phyloP scores from a whole-genome alignment of 2,329 filamentous ascomycete species.

The Exophiala calicioides region DNA sequence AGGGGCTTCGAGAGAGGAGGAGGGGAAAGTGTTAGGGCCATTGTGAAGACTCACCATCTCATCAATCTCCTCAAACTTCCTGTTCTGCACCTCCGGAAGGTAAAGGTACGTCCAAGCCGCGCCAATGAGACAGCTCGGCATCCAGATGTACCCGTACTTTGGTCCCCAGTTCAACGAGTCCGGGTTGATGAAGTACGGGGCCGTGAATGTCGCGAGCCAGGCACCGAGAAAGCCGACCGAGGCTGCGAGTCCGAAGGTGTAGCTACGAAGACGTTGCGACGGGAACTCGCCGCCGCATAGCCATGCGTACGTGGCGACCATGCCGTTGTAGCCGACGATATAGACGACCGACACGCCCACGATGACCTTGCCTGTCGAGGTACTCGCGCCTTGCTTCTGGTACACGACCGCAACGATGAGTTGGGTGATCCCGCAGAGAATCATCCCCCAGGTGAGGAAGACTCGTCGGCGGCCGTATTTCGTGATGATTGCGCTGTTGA shows the following conservation, averaged over 20 bases:
- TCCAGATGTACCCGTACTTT: constrained; percentile 61
- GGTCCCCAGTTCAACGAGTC: constrained; percentile 58
- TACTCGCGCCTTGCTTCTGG: constrained; percentile 42
- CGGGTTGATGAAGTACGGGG: constrained; percentile 62
- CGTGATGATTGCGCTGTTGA: constrained; percentile 57
- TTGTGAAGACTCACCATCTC: constrained; percentile 29
- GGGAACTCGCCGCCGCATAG: constrained; percentile 57
- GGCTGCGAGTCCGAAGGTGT: constrained; percentile 59
- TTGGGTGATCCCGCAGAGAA: constrained; percentile 56
- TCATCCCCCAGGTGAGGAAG: constrained; percentile 55
- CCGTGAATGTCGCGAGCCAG: constrained; percentile 60
- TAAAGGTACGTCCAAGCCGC: constrained; percentile 35
- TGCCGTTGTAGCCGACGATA: constrained; percentile 56
- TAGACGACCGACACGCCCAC: constrained; percentile 57
- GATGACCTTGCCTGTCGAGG: constrained; percentile 43
- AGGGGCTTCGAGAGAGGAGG: background rate
- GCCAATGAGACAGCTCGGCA: constrained; percentile 22
- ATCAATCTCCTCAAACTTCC: constrained; percentile 32
- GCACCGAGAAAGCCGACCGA: constrained; percentile 57
- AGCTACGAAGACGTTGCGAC: constrained; percentile 57
- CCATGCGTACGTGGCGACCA: constrained; percentile 60
- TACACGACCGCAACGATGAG: constrained; percentile 57
- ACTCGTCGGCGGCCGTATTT: constrained; percentile 55
- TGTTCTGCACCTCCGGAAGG: constrained; percentile 56
- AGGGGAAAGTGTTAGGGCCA: background rate